These are phyloP conservation scores for Yarrowia galli DNA, from an alignment of 1,139 yeast species.

Conservation along the genomic window DNA sequence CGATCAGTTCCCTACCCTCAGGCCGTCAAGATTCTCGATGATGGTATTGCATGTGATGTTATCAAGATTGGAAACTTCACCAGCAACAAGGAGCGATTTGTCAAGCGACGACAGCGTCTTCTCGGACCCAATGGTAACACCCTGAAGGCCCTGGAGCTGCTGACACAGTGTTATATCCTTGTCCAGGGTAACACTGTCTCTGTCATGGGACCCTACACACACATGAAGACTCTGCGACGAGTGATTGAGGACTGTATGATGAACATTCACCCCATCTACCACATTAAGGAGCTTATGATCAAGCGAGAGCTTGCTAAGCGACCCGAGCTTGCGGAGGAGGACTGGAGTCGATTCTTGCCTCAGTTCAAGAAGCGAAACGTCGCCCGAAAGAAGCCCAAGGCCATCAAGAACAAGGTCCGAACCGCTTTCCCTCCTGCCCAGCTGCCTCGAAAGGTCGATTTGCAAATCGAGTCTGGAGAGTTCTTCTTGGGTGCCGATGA, in stretches of 20 bases:
- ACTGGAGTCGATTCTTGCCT: slow-evolving; percentile 97
- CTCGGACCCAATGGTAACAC: slow-evolving; percentile 99
- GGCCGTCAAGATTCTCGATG: slow-evolving; percentile 88
- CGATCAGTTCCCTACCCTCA: slow-evolving; percentile 98
- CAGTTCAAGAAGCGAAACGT: slow-evolving; percentile 96
- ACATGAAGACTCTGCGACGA: slow-evolving; percentile 88
- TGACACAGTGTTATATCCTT: slow-evolving; percentile 90
- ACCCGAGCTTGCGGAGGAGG: slow-evolving; percentile 94
- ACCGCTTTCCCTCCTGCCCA: slow-evolving; percentile 99
- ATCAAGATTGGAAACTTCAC: slow-evolving; percentile 92
- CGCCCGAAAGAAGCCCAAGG: slow-evolving; percentile 87
- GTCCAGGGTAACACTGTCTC: slow-evolving; percentile 98
- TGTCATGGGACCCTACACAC: slow-evolving; percentile 96
- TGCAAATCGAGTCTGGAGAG: slow-evolving; percentile 98
- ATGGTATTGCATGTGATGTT: slow-evolving; percentile 94
- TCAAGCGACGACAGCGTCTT: slow-evolving; percentile 92
- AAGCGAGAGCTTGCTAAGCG: slow-evolving; percentile 92
- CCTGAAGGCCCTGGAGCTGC: slow-evolving; percentile 88
- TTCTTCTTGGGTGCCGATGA: slow-evolving; percentile 90
- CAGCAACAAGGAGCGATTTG: slow-evolving; percentile 88
- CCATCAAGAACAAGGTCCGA: slow-evolving; percentile 74
- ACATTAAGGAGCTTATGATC: slow-evolving; percentile 96
- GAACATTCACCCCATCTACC: slow-evolving; percentile 94
- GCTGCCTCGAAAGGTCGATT: slow-evolving; percentile 94
- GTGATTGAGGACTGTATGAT: slow-evolving; percentile 98